Evolutionary conservation across 2,329 filamentous ascomycete genomes (phyloP), one percentile per base, ranked within the genome.

Genomic region (Apiospora kogelbergensis): DNA sequence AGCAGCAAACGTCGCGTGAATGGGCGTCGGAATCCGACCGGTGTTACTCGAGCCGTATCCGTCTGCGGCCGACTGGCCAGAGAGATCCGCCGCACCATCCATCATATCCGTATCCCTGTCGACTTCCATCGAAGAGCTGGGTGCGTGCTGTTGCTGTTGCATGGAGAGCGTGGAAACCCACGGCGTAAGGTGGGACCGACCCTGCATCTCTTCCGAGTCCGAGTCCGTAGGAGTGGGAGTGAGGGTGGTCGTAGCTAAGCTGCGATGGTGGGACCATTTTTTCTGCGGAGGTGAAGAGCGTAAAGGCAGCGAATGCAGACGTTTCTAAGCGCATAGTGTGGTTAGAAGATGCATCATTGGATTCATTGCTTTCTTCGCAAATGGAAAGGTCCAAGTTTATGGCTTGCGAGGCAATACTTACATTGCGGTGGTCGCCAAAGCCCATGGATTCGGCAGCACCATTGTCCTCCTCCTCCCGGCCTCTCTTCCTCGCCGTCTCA

Each of bases 21-120:
- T 88, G 1, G 87, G 87, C 1, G 88, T 89, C 2, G 87, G 87
- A 77, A 89, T 84, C 64, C 87, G 85, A 69, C 83, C 82, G 24
- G 80, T 80, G 63, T 60, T 60, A n/a, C 53, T 60, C 30, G 53
- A 22, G 53, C 53, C 30, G 17, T 60, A 60, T 13, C 53, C 53
- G 30, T 37, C 53, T n/a, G 26, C 53, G 7, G 20, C 17, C 20
- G 53, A 60, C 30, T 60, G 53, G 24, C 7, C 48, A 57, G 15
- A 15, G 15, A 42, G 70, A 33, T 72, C 69, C 37, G 71, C 68
- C 20, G 74, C 76, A 69, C 84, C 81, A 68, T 85, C 81, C 73
- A 81, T 81, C 85, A 88, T 86, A 70, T 88, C 84, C 78, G 85
- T 83, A 69, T 87, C 85, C 57, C 80, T 76, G 69, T 86, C 81